Conservation (phyloP, 1,284 basidiomycete species). For the Tilletiopsis washingtonensis region DNA sequence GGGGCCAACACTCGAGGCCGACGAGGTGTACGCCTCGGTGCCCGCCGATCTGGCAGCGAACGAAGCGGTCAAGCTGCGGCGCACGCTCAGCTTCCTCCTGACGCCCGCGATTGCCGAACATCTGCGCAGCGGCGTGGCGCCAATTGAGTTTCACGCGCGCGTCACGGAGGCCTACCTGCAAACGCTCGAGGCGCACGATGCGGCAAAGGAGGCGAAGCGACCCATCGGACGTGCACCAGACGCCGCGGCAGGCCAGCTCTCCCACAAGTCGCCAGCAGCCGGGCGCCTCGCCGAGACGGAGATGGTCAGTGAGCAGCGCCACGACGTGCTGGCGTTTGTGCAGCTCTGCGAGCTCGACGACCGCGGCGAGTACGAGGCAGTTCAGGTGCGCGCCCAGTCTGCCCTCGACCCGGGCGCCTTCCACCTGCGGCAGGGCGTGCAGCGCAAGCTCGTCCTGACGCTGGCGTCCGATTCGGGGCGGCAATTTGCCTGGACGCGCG, state of each 20-base stretch:
- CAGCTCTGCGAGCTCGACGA: slow-evolving; percentile 79
- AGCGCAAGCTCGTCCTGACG: slow-evolving; percentile 69
- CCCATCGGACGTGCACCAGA: slow-evolving; percentile 40
- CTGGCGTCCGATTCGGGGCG: slow-evolving; percentile 80
- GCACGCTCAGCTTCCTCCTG: slow-evolving; percentile 32
- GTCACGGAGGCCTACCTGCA: slow-evolving; percentile 16
- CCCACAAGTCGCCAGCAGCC: slow-evolving; percentile 12
- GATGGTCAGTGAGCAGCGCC: slow-evolving; percentile 75
- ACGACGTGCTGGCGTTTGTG: slow-evolving; percentile 79
- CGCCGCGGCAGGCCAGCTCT: slow-evolving; percentile 14
- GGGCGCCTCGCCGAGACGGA: slow-evolving; percentile 67
- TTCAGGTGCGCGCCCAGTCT: slow-evolving; percentile 72
- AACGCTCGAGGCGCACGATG: slow-evolving; percentile 22
- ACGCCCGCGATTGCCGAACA: slow-evolving; percentile 20
- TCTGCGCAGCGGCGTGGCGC: slow-evolving; percentile 16
- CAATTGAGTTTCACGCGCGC: slow-evolving; percentile 32
- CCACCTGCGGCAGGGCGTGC: slow-evolving; percentile 82
- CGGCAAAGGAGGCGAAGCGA: slow-evolving; percentile 7
- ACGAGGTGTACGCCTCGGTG: slow-evolving; percentile 30
- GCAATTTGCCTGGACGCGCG: slow-evolving; percentile 74
- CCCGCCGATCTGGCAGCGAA: slow-evolving; percentile 17
- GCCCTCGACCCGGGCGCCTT: slow-evolving; percentile 76
- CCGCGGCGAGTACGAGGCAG: slow-evolving; percentile 73
- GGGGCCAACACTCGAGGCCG: slow-evolving; percentile 19
- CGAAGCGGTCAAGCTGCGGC: slow-evolving; percentile 20